phyloP scores from a whole-genome alignment of 2,329 filamentous ascomycete species.

The Ambrosiella cleistominuta region DNA sequence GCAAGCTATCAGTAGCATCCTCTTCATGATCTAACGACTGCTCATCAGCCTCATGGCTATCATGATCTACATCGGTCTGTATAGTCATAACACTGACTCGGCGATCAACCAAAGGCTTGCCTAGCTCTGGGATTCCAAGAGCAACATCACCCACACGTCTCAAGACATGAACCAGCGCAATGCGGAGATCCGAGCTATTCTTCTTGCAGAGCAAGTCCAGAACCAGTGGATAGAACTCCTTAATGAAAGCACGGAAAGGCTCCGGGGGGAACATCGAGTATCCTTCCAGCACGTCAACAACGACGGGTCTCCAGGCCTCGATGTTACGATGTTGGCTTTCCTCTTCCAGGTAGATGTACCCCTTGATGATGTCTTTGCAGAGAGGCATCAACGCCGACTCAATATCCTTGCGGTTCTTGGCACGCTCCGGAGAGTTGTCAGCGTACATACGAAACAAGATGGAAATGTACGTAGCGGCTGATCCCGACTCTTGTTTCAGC shows the following conservation, averaged over 20 bases:
- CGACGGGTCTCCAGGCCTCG: constrained; percentile 88
- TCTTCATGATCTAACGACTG: constrained; percentile 14
- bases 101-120: constrained; percentile 23
- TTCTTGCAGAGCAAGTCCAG: constrained; percentile 73
- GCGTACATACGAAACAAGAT: constrained; percentile 97
- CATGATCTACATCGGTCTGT: constrained; percentile 14
- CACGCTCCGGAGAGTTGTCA: constrained; percentile 68
- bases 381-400: constrained; percentile 85
- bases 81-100: constrained; percentile 15
- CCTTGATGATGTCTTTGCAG: constrained; percentile 81
- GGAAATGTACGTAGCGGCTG: constrained; percentile 83
- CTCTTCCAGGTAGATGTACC: constrained; percentile 74
- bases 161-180: constrained; percentile 60
- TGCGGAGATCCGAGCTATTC: constrained; percentile 59
- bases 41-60: constrained; percentile 21
- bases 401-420: constrained; percentile 62
- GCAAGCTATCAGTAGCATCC: constrained; percentile 18
- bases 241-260: constrained; percentile 64
- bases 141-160: constrained; percentile 67
- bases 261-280: constrained; percentile 67
- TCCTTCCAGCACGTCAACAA: constrained; percentile 90
- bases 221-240: constrained; percentile 69
- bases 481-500: constrained; percentile 88
- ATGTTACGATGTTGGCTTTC: constrained; percentile 96
- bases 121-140: constrained; percentile 34